Evolutionary conservation across 2,329 filamentous ascomycete genomes (phyloP).

Genomic region (Epichloe brachyelytri): DNA sequence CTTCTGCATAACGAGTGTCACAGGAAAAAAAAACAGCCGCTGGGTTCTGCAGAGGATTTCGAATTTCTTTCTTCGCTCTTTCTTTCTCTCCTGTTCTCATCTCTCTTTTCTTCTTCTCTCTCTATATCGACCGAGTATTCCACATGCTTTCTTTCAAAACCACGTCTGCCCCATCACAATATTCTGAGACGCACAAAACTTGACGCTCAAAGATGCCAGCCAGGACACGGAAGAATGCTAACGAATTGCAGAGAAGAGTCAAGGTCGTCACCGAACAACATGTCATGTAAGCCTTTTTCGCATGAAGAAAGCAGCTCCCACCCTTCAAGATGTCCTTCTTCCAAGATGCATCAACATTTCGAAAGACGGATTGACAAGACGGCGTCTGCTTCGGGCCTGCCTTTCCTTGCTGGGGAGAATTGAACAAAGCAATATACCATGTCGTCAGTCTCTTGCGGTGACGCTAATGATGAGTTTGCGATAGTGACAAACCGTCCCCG

Average conservation of each 20-base stretch:
- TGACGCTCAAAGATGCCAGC: slow-evolving; percentile 3
- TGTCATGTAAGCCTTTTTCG: slow-evolving; percentile 53
- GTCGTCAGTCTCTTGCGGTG: not conserved
- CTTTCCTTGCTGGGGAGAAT: not conserved
- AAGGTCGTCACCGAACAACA: slow-evolving; percentile 89
- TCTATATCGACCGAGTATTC: not conserved
- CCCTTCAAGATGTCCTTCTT: not conserved
- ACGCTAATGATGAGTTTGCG: slow-evolving; percentile 5
- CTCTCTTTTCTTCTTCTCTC: not conserved
- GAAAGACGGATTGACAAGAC: not conserved
- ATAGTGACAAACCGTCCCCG: slow-evolving; percentile 65
- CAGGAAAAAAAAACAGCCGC: not conserved
- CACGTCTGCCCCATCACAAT: not conserved
- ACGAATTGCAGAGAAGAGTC: slow-evolving; percentile 60
- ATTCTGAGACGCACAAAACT: slow-evolving; percentile 4
- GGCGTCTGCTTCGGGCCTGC: not conserved
- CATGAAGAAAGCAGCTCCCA: not conserved
- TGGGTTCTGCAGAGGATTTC: not conserved
- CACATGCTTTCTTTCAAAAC: not conserved
- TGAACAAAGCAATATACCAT: not conserved
- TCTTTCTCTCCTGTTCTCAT: slow-evolving; percentile 6
- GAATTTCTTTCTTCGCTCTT: not conserved
- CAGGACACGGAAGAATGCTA: slow-evolving; percentile 12
- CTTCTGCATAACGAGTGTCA: slow-evolving; percentile 1
- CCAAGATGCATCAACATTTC: not conserved